Percentiles rank a stretch among this genome's conserved stretches.
phyloP scores from a whole-genome alignment of 2,329 filamentous ascomycete species.

The Cladorrhinum sp. region DNA sequence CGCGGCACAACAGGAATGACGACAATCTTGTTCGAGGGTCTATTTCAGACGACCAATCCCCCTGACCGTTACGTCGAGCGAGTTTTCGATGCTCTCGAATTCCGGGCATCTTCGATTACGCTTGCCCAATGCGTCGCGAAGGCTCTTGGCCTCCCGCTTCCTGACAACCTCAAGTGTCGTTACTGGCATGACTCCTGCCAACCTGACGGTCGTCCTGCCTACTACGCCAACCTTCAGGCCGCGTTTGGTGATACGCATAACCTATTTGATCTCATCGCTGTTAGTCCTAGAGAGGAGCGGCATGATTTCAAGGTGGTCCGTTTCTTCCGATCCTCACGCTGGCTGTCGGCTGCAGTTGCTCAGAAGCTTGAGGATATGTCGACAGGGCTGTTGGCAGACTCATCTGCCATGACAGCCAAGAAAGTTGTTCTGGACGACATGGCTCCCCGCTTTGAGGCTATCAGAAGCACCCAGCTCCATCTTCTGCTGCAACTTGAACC shows the following conservation, averaged over 20 bases:
- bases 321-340: conserved; percentile 22
- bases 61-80: conserved; percentile 16
- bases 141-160: conserved; percentile 17
- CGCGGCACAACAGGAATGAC: conserved; percentile 12
- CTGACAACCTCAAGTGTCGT: conserved; percentile 17
- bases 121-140: conserved; percentile 20
- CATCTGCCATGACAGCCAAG: background rate
- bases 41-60: background rate
- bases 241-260: conserved; percentile 14
- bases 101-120: conserved; percentile 21
- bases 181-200: conserved; percentile 19
- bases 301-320: conserved; percentile 22
- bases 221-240: conserved; percentile 18
- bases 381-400: no score
- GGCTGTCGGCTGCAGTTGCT: conserved; percentile 23
- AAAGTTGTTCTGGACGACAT: conserved; percentile 14
- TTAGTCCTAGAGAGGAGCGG: conserved; percentile 21
- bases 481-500: conserved; percentile 15
- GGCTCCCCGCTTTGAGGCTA: conserved; percentile 9
- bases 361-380: conserved; percentile 8
- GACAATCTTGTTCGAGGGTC: conserved; percentile 4
- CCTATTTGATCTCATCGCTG: conserved; percentile 16
- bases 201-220: background rate
- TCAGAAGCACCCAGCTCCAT: conserved; percentile 13
- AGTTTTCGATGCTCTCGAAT: conserved; percentile 23